Base-by-base conservation (phyloP, 2,329 filamentous ascomycete species). In the Zymoseptoria tritici region DNA sequence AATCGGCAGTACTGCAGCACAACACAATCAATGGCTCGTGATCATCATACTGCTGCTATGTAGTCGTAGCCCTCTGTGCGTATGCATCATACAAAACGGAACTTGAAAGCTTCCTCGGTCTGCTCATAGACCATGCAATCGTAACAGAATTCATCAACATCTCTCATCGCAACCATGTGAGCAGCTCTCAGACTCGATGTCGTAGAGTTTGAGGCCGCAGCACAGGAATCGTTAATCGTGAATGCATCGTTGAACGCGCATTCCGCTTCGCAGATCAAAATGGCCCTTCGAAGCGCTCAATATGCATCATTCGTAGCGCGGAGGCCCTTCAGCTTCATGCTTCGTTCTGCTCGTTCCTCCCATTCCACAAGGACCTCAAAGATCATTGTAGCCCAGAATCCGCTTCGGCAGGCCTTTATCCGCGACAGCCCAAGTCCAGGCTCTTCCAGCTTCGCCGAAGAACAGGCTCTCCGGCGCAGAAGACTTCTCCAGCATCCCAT, bases 401-500 rank as follows among this genome's bases (percentile, higher is more conserved):
- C 76, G 71, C 70, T 78, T 81, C 56, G 76, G 71, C 57, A 80
- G 60, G 3, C 73, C 72, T 64, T 75, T 76, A 60, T 81, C 74
- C 57, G 71, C 70, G 52, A 74, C 72, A 20, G 74, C 76, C 76
- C 76, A 79, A 9, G 71, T 72, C 75, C 76, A 79, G 31, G 76
- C 77, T 53, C 77, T 64, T 13, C 72, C 73, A 24, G 71, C 74
- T 57, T 74, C 71, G 52, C 71, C 74, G 56, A 78, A 80, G 70
- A 79, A 82, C 29, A 83, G 68, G 4, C 76, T 75, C 29, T 79
- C 79, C 6, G 80, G 78, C 36, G 80, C 76, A 22, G 80, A 76
- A 31, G 77, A 79, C 68, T 77, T 78, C 61, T 82, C 79, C 50
- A 82, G 70, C 75, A 80, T 77, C 19, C 78, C 78, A 60, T 81